phyloP scores from a whole-genome alignment of 495 filamentous ascomycete species.

The Aspergillus coremiiformis region DNA sequence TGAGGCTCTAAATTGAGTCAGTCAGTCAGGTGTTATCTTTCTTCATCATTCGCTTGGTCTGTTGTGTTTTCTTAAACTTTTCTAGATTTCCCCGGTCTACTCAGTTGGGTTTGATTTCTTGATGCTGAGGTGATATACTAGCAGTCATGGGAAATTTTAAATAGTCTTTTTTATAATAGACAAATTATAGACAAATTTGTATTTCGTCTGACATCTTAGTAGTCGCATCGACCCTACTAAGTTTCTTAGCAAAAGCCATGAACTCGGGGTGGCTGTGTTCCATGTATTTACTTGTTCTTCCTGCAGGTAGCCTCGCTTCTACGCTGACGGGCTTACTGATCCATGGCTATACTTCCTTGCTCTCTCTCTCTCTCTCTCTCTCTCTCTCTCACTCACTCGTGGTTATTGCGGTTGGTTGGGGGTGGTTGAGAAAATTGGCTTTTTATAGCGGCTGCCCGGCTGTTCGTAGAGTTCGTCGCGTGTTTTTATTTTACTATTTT shows the following conservation, averaged over 20 bases:
- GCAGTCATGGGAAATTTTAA: neutral
- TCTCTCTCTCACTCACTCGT: neutral
- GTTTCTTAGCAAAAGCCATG: neutral
- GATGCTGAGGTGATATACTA: neutral
- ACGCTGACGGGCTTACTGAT: neutral
- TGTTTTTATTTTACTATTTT: neutral
- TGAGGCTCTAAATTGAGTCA: neutral
- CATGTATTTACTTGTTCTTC: neutral
- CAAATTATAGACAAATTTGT: neutral
- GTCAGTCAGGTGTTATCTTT: neutral
- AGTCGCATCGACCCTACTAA: neutral
- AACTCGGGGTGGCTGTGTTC: slow-evolving; percentile 5
- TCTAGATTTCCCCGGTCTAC: no score
- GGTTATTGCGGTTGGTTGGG: neutral
- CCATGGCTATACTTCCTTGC: neutral
- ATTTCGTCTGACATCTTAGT: neutral
- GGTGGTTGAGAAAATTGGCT: neutral
- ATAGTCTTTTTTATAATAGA: neutral
- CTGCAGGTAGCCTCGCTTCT: neutral
- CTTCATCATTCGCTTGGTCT: neutral
- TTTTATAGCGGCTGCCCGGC: neutral
- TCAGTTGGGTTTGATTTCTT: neutral
- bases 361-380: neutral
- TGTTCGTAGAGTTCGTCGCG: neutral
- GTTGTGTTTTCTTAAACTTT: neutral